Conservation (phyloP, 31 red algal species). For the Endocladia muricata region DNA sequence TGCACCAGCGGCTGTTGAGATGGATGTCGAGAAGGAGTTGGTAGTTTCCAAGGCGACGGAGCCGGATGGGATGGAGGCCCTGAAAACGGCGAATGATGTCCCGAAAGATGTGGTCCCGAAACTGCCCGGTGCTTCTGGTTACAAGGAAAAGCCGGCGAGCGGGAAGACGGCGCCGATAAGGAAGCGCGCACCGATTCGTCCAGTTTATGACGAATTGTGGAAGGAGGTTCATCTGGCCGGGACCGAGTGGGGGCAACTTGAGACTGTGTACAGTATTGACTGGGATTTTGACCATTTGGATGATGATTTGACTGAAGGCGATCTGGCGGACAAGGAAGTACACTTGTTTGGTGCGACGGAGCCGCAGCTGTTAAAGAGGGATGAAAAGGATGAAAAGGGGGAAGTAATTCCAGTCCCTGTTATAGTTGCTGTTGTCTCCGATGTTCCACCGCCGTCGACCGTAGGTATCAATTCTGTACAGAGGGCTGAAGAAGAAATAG, state of each 20-base stretch:
- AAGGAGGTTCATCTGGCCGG: conserved; percentile 87
- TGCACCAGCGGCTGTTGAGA: too few species aligned
- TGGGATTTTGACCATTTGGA: conserved; percentile 99
- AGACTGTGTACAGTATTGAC: conserved; percentile 61
- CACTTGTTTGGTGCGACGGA: conserved; percentile 95
- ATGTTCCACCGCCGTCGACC: conserved; percentile 66
- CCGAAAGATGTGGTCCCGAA: too few species aligned
- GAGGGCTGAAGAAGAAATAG: conserved; percentile 74
- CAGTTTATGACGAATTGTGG: conserved; percentile 83
- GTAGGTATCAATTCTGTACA: conserved; percentile 92
- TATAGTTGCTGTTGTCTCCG: conserved; percentile 81
- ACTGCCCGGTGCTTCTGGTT: too few species aligned
- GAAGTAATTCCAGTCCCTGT: conserved; percentile 85
- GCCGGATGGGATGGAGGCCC: too few species aligned
- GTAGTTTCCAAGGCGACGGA: too few species aligned
- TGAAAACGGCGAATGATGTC: too few species aligned
- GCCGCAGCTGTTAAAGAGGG: conserved; percentile 74
- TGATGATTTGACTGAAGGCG: conserved; percentile 70
- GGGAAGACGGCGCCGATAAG: too few species aligned
- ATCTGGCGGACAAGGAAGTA: conserved; percentile 35
- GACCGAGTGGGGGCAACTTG: conserved; percentile 97
- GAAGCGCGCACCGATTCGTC: conserved; percentile 1
- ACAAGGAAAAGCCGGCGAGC: too few species aligned
- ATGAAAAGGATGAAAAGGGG: conserved; percentile 57
- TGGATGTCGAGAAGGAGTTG: too few species aligned